phyloP scores from a whole-genome alignment of 495 filamentous ascomycete genomes.

The Physcia stellaris region DNA sequence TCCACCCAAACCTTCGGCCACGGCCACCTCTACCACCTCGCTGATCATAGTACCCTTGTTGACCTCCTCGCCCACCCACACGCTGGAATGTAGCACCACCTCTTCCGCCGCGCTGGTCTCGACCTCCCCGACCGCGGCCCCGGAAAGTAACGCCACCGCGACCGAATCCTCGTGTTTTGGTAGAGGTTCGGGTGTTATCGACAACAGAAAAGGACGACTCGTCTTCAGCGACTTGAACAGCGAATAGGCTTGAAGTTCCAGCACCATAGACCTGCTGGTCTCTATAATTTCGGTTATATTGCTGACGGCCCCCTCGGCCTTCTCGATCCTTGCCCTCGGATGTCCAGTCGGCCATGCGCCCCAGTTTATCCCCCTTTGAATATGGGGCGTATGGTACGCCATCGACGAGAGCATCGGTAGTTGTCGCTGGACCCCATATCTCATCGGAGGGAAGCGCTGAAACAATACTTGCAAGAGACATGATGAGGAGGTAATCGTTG shows the following conservation, averaged over 20 bases:
- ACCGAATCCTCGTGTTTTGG: slow-evolving; percentile 72
- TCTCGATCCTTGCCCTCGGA: slow-evolving; percentile 80
- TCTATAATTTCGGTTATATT: slow-evolving; percentile 85
- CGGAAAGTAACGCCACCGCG: slow-evolving; percentile 82
- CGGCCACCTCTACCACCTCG: slow-evolving; percentile 41
- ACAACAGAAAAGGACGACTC: slow-evolving; percentile 97
- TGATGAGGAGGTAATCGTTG: slow-evolving; percentile 3
- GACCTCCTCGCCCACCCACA: slow-evolving; percentile 45
- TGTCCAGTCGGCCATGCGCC: slow-evolving; percentile 98
- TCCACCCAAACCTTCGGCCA: slow-evolving; percentile 91
- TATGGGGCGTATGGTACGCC: slow-evolving; percentile 95
- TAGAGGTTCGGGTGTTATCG: slow-evolving; percentile 74
- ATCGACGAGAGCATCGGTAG: slow-evolving; percentile 71
- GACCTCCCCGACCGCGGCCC: slow-evolving; percentile 65
- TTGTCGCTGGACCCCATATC: slow-evolving; percentile 72
- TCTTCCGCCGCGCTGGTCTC: slow-evolving; percentile 40
- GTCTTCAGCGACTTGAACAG: slow-evolving; percentile 81
- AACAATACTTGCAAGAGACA: slow-evolving; percentile 45
- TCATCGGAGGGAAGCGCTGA: slow-evolving; percentile 49
- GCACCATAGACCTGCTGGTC: slow-evolving; percentile 97
- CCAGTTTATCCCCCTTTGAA: slow-evolving; percentile 96
- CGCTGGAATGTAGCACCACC: slow-evolving; percentile 47
- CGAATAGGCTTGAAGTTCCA: slow-evolving; percentile 73
- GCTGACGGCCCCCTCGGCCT: slow-evolving; percentile 62
- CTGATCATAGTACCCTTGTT: slow-evolving; percentile 51